A percentile compares a stretch with the other conserved stretches of the same genome.
These are phyloP conservation scores for Novymonas esmeraldas DNA, from an alignment of 208 protist species.

Conservation along the genomic window DNA sequence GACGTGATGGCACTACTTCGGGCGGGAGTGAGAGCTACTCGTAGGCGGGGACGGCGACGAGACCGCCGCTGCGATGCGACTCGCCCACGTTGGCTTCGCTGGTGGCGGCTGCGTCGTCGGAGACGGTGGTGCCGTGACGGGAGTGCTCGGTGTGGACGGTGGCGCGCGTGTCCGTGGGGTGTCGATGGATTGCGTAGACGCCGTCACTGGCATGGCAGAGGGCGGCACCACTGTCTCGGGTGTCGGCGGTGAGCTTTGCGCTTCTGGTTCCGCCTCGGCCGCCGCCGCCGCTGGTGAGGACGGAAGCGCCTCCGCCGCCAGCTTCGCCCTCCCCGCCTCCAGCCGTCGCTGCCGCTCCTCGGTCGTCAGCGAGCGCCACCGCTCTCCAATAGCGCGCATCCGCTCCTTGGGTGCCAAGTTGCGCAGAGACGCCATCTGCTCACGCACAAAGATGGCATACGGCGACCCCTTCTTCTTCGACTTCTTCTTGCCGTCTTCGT, in stretches of 20 bases:
- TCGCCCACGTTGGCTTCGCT: not conserved
- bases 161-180: too few relatives aligned
- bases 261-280: not conserved
- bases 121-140: too few relatives aligned
- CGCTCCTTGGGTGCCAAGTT: constrained; percentile 50
- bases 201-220: not conserved
- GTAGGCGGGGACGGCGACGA: not conserved
- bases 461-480: constrained; percentile 24
- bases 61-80: not conserved
- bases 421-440: constrained; percentile 62
- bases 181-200: not conserved
- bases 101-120: not conserved
- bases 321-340: constrained; percentile 4
- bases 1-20: too few relatives aligned
- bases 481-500: too few relatives aligned
- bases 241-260: not conserved
- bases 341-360: constrained; percentile 31
- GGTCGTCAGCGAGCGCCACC: constrained; percentile 50
- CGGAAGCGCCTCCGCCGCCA: constrained; percentile 2
- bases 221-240: not conserved
- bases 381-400: constrained; percentile 56
- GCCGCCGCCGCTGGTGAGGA: not conserved
- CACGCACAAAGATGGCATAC: constrained; percentile 70
- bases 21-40: not conserved
- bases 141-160: not conserved